Percentiles rank a stretch among this genome's conserved stretches.
These are phyloP conservation scores for Nyctanthes arbortristis DNA, from an alignment of 257 asterid species.

Conservation along the genomic window DNA sequence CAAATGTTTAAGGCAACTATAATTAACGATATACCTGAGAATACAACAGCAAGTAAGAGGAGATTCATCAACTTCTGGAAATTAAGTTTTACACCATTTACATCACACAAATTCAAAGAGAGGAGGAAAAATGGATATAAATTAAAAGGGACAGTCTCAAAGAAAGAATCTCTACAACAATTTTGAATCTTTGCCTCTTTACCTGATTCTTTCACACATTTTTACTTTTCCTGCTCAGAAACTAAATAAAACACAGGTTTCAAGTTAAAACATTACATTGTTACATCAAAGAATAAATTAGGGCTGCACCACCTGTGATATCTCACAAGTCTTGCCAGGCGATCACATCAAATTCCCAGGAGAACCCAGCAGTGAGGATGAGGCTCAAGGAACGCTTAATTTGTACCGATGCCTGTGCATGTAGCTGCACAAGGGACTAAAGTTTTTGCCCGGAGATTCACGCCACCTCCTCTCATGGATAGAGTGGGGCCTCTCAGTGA, in stretches of 20 bases:
- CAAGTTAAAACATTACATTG: conserved; percentile 39
- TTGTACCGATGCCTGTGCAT: conserved; percentile 27
- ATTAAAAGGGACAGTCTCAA: conserved; percentile 23
- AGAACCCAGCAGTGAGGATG: conserved; percentile 37
- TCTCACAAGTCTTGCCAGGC: conserved; percentile 8
- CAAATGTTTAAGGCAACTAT: too few relatives aligned
- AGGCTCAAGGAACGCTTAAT: conserved; percentile 31
- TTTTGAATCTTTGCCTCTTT: conserved; percentile 14
- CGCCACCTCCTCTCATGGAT: conserved; percentile 42
- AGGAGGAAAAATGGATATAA: conserved; percentile 20
- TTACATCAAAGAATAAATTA: conserved; percentile 41
- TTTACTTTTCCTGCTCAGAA: conserved; percentile 26
- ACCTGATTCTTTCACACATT: conserved; percentile 23
- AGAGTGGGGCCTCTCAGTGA: conserved; percentile 36
- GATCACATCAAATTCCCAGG: conserved; percentile 25
- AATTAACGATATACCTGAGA: not conserved
- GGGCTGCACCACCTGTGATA: conserved; percentile 34
- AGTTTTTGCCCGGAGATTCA: conserved; percentile 36
- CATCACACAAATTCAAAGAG: conserved; percentile 27
- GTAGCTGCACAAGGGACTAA: conserved; percentile 33
- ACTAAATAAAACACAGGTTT: conserved; percentile 28
- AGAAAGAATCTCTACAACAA: conserved; percentile 37
- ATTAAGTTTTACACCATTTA: conserved; percentile 36
- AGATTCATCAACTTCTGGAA: conserved; percentile 25
- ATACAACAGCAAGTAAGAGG: conserved; percentile 4